Evolutionary conservation across 2,329 filamentous ascomycete genomes (phyloP).

Genomic region (Beauveria varroae): DNA sequence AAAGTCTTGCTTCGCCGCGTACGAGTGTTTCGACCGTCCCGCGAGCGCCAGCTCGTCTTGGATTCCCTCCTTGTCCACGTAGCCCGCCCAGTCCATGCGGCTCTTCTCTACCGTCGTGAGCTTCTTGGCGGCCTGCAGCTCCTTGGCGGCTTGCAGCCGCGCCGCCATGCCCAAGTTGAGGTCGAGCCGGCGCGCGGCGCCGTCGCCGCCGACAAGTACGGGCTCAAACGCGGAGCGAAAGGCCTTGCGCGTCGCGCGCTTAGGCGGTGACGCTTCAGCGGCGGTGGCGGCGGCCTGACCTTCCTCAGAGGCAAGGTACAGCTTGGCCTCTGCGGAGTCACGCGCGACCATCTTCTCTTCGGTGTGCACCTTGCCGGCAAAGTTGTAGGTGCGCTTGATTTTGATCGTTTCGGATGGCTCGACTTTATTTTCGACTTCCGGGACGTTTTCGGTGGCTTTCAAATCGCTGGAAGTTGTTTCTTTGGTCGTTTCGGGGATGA

Average conservation of each 20-base stretch:
- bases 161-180: slow-evolving; percentile 49
- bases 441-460: not conserved
- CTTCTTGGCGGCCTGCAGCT: slow-evolving; percentile 52
- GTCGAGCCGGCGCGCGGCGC: slow-evolving; percentile 39
- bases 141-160: slow-evolving; percentile 39
- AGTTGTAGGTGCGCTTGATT: slow-evolving; percentile 67
- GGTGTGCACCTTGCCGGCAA: slow-evolving; percentile 63
- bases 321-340: slow-evolving; percentile 57
- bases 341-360: slow-evolving; percentile 63
- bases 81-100: slow-evolving; percentile 66
- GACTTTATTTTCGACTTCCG: slow-evolving; percentile 15
- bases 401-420: slow-evolving; percentile 40
- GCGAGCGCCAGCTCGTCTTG: slow-evolving; percentile 60
- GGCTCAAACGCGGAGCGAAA: slow-evolving; percentile 60
- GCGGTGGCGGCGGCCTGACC: slow-evolving; percentile 16
- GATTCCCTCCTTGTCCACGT: slow-evolving; percentile 63
- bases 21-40: slow-evolving; percentile 57
- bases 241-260: slow-evolving; percentile 43
- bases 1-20: slow-evolving; percentile 56
- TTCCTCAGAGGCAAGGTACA: slow-evolving; percentile 50
- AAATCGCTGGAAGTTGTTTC: not conserved
- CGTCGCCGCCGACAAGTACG: slow-evolving; percentile 30
- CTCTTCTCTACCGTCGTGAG: slow-evolving; percentile 66
- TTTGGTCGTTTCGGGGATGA: slow-evolving; percentile 6
- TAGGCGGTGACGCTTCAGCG: slow-evolving; percentile 25